Base-by-base conservation (phyloP, 139 green algal species). In the Yamagishiella unicocca region DNA sequence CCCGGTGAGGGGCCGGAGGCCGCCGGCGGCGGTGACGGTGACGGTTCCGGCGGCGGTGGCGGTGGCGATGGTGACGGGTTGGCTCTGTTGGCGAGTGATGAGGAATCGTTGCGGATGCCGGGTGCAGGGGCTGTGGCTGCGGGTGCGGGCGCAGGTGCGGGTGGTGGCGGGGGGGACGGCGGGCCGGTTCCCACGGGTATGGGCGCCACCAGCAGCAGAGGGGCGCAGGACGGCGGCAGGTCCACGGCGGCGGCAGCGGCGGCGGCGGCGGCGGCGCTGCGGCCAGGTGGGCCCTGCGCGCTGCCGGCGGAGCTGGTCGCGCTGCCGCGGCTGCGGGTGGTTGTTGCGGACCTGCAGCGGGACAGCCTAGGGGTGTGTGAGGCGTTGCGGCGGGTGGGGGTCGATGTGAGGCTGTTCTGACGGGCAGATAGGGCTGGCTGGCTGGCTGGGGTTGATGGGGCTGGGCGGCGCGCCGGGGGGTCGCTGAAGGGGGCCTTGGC, bases 301-400 rank as follows among this genome's bases (percentile, higher is more conserved):
- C 61, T 84, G 58, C 58, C 78, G 19, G 37, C 58, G 17, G 24
- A 58, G 27, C 55, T 84, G 33, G 58, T 27, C 10, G 10, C 38
- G 27, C 24, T 84, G 55, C 55, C 78, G 25, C 6, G 14, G 5
- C 61, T 86, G 80, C 43, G 42, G 43, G 43, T 77, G 62, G n/a
- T 77, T 31, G 62, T 77, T 17, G 80, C 80, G 31, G 80, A 86
- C 64, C 22, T 86, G 62, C 43, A 66, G 64, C 38, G 35, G 6
- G 64, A 67, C 42, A 64, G 46, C 43, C 31, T 86, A 64, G 38
- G 43, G 64, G 80, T 42, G 64, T 50, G 37, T 37, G 80, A 86
- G 80, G 64, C 64, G 64, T 45, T 86, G n/a, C 4, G 80, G 80
- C n/a, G 80, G 43, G 2, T 53, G 64, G 80, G 80, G 4, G 64